Evolutionary conservation across 306 rosid species (phyloP).

Genomic region (Acacia acuminata): DNA sequence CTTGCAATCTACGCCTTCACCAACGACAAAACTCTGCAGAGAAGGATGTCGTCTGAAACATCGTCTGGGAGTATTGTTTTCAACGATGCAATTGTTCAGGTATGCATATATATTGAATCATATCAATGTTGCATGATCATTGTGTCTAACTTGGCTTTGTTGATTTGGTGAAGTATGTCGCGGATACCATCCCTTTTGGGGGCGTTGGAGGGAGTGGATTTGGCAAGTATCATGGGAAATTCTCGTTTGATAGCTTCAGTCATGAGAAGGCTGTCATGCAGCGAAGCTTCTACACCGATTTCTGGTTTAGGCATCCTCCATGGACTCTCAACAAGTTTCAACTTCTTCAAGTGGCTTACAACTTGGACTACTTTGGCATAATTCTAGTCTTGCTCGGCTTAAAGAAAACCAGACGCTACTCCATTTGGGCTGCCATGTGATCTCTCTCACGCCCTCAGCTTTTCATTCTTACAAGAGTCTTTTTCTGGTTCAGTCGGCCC

Average conservation of each 20-base stretch:
- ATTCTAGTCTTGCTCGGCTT: conserved; percentile 58
- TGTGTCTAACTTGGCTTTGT: neutral
- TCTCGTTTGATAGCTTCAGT: conserved; percentile 75
- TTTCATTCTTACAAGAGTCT: too few species aligned
- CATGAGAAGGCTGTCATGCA: conserved; percentile 56
- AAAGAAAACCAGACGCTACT: conserved; percentile 34
- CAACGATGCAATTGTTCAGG: conserved; percentile 71
- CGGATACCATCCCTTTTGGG: conserved; percentile 77
- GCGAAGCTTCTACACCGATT: conserved; percentile 60
- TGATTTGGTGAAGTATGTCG: conserved; percentile 47
- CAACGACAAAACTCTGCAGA: conserved; percentile 51
- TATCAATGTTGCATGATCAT: neutral
- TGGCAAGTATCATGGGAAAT: conserved; percentile 78
- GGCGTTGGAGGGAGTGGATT: conserved; percentile 81
- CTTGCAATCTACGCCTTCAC: conserved; percentile 75
- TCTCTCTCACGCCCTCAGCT: neutral
- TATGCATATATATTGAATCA: conserved; percentile 7
- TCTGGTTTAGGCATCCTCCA: conserved; percentile 84
- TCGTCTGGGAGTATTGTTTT: conserved; percentile 65
- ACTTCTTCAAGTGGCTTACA: conserved; percentile 55
- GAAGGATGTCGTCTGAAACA: conserved; percentile 60
- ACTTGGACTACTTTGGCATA: conserved; percentile 52
- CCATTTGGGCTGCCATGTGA: neutral
- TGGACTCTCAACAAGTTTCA: conserved; percentile 64
- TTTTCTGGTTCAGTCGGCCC: too few species aligned